phyloP scores from a whole-genome alignment of 495 filamentous ascomycete genomes.

The Talaromyces liani region DNA sequence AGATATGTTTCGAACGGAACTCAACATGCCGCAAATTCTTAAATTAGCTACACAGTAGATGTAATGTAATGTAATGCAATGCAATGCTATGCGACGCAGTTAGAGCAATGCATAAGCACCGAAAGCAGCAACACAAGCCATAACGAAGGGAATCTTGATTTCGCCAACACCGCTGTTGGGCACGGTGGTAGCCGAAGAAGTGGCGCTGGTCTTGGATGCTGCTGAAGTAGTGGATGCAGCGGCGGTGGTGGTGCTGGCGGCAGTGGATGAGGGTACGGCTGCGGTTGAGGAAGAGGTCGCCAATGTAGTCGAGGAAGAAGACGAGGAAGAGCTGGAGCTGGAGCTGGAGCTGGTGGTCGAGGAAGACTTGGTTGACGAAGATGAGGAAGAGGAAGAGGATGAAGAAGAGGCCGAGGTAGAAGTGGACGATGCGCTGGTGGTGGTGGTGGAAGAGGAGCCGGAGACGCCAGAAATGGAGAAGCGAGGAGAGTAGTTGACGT shows the following conservation, averaged over 20 bases:
- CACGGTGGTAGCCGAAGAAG: background rate
- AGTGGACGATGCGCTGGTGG: slow-evolving; percentile 28
- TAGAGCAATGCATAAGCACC: background rate
- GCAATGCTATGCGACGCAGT: background rate
- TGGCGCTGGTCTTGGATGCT: background rate
- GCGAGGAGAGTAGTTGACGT: slow-evolving; percentile 52
- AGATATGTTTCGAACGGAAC: background rate
- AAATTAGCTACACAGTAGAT: no score
- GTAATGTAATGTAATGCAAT: background rate
- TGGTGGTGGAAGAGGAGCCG: slow-evolving; percentile 23
- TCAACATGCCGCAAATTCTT: background rate
- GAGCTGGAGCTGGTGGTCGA: slow-evolving; percentile 12
- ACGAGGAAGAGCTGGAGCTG: slow-evolving; percentile 9
- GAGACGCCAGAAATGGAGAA: slow-evolving; percentile 48
- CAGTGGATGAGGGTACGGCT: background rate
- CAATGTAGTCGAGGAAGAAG: background rate
- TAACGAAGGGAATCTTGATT: background rate
- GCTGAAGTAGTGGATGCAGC: background rate
- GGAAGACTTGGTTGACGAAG: slow-evolving; percentile 1
- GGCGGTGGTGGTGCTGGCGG: background rate
- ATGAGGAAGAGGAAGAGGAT: slow-evolving; percentile 9
- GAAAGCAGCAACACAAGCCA: slow-evolving; percentile 2
- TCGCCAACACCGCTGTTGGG: background rate
- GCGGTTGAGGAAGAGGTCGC: background rate
- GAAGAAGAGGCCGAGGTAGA: slow-evolving; percentile 29